Base-by-base conservation (phyloP, 352 stramenopile genomes). In the Globisporangium alternatum region DNA sequence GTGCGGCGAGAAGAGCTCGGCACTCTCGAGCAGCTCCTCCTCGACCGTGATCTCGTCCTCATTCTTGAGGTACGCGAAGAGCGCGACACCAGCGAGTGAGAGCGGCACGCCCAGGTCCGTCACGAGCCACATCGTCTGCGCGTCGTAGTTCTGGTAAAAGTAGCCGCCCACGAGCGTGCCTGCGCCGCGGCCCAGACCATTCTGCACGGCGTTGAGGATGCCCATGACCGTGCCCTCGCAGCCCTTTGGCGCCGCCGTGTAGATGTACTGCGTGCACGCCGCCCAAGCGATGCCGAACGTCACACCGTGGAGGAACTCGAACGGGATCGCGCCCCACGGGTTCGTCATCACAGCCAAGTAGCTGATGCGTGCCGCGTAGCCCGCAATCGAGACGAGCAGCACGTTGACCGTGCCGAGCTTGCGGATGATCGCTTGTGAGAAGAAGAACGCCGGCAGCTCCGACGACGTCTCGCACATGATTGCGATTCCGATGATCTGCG, bases 371-470 rank as follows among this genome's bases (percentile, higher is more conserved):
- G 85, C 68, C 19, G 76, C 78, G 68, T 91, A 94, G 21, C 78
- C 86, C 2, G 76, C 51, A 41, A 90, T 90, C 3, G 83, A 91
- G 12, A 91, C 31, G 56, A 92, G 66, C 62, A 94, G 56, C 48
- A 92, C 81, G 33, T 88, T 88, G 13, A 92, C 77, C 28, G 81
- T 89, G 22, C 86, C 86, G 28, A 91, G 70, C n/a, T 72, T 72
- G 44, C 83, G 67, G 64, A 93, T 86, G 64, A 93, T 83, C 31
- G 67, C 55, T 56, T 91, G 76, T 15, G 86, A 87, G 64, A 78
- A 91, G 70, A 91, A 95, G 65, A 95, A 95, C 2, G 83, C 86
- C 13, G 86, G 86, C 5, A 95, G 67, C 70, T 95, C 86, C 13
- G 83, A 93, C 10, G 78, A 67, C 4, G 86, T 95, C 72, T 95